Evolutionary conservation across 495 filamentous ascomycete species (phyloP), one percentile per base, ranked within the genome.

Genomic region (Penicillium argentinense): DNA sequence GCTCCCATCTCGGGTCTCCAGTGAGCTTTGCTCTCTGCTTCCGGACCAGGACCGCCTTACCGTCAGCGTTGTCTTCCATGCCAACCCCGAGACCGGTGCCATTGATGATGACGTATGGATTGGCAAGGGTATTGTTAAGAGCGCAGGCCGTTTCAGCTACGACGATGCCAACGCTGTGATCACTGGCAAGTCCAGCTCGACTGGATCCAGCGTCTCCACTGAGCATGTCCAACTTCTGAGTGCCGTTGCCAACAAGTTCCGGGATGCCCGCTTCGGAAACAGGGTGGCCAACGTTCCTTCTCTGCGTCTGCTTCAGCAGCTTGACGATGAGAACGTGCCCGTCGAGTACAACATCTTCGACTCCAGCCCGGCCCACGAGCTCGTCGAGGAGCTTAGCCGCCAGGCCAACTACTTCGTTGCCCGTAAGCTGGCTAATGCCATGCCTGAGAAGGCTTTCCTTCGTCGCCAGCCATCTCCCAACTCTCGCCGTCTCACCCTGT

Each of bases 261-360:
- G 89, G 27, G 87, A 96, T 63, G 78, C 83, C 5, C 82, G 93
- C 33, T 86, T 93, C 51, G 87, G 87, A 37, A 85, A 89, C 42
- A 85, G 85, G 17, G 80, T 82, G 18, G 79, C 85, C 24, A 79
- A 86, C 7, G 87, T 95, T 49, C 87, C 91, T 14, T 82, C 91
- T 36, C 80, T 97, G 39, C 87, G 93, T 32, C 79, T 98, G 25
- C 72, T 97, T 28, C 87, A 96, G 62, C 87, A 93, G 64, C 81
- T 97, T n/a, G 95, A 98, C 57, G 93, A 98, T 54, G 93, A 98
- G 74, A 97, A 97, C 63, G 89, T 97, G 26, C 93, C 92, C 0
- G 89, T 97, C 18, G 90, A 93, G 69, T 81, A 88, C 58, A 98
- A 97, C 72, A 88, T 98, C 44, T 97, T 97, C 60, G 86, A 96